Evolutionary conservation across 192 early-diverging fungal genomes (phyloP).

Genomic region (Backusella australiensis): DNA sequence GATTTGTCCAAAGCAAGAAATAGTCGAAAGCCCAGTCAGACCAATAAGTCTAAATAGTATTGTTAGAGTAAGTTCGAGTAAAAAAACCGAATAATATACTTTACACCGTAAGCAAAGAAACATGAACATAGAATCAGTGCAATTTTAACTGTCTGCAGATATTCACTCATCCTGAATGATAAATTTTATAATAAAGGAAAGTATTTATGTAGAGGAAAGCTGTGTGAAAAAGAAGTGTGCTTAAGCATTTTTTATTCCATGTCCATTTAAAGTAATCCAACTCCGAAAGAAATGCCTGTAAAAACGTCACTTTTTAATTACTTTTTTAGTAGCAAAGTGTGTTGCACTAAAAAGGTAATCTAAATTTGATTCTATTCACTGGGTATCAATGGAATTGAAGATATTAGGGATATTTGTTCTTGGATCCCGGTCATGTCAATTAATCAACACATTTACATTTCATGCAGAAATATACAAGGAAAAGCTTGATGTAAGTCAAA

Average conservation of each 20-base stretch:
- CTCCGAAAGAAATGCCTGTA: neutral
- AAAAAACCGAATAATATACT: neutral
- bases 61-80: neutral
- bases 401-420: neutral
- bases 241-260: neutral
- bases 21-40: conserved; percentile 33
- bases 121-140: conserved; percentile 23
- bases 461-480: neutral
- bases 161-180: conserved; percentile 1
- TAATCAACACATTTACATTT: neutral
- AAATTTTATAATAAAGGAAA: neutral
- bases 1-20: conserved; percentile 27
- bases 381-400: neutral
- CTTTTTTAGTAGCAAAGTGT: neutral
- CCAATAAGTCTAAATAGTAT: conserved; percentile 19
- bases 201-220: neutral
- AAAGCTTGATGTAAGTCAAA: too few species aligned
- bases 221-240: neutral
- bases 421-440: neutral
- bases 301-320: neutral
- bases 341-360: neutral
- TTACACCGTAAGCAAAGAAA: conserved; percentile 29
- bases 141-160: conserved; percentile 13
- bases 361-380: neutral
- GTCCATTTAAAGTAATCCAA: neutral